These are phyloP conservation scores for Hypomontagnella submonticulosa DNA, from an alignment of 495 filamentous ascomycete species.

Conservation along the genomic window DNA sequence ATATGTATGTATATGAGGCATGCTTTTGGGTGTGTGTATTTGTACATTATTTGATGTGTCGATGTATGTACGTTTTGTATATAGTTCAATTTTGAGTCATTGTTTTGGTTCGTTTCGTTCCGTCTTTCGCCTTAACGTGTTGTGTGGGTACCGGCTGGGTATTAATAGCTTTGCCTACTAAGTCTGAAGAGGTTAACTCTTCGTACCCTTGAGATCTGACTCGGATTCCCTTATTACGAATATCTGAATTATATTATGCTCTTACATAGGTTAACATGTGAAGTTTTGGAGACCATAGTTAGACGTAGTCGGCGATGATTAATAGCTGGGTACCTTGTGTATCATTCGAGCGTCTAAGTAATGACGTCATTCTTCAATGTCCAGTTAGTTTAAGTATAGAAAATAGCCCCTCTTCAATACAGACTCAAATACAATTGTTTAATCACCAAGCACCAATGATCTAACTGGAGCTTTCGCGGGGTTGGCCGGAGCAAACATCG, in stretches of 20 bases:
- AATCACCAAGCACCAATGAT: not conserved
- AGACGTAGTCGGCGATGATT: too few relatives aligned
- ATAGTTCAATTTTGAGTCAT: constrained; percentile 17
- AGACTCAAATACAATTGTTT: not conserved
- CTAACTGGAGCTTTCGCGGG: too few relatives aligned
- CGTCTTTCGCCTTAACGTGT: constrained; percentile 5
- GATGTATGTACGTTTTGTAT: constrained; percentile 23
- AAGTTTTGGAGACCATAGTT: too few relatives aligned
- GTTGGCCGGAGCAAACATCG: too few relatives aligned
- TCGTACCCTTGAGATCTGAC: not conserved
- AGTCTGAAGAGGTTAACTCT: too few relatives aligned
- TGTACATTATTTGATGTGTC: constrained; percentile 18
- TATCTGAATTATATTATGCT: too few relatives aligned
- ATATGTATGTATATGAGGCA: constrained; percentile 24
- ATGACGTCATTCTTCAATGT: constrained; percentile 20
- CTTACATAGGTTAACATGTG: too few relatives aligned
- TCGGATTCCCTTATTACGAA: not conserved
- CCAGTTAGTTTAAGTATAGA: too few relatives aligned
- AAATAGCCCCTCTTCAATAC: not conserved
- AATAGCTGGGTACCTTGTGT: too few relatives aligned
- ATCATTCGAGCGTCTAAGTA: not conserved
- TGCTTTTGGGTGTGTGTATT: constrained; percentile 19
- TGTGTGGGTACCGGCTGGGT: not conserved
- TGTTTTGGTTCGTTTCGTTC: constrained; percentile 8
- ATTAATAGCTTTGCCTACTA: too few relatives aligned